Conservation (phyloP, 495 filamentous ascomycete species). For the Annulohypoxylon moriforme region DNA sequence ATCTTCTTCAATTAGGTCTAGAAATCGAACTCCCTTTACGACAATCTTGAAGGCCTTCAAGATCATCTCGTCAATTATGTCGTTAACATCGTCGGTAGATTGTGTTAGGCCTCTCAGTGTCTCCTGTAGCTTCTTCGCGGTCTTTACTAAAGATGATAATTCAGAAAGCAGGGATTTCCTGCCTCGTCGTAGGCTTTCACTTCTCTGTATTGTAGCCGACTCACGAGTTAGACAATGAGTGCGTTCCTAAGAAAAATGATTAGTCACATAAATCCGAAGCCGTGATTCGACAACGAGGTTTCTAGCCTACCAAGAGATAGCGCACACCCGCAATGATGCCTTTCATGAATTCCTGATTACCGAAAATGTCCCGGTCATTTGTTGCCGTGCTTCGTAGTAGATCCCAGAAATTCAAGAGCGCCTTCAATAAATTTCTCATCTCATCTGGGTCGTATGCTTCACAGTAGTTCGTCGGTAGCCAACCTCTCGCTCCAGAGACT, state of each 20-base stretch:
- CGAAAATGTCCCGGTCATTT: conserved; percentile 75
- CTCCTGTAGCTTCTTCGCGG: conserved; percentile 83
- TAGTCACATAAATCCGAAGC: conserved; percentile 4
- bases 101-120: conserved; percentile 57
- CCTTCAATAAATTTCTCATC: conserved; percentile 85
- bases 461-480: conserved; percentile 99
- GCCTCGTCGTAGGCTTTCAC: conserved; percentile 79
- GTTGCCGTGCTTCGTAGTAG: conserved; percentile 75
- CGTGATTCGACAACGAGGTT: conserved; percentile 18
- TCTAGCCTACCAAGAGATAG: conserved; percentile 77
- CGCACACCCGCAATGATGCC: conserved; percentile 94
- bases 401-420: conserved; percentile 93
- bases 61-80: conserved; percentile 89
- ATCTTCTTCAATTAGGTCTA: conserved; percentile 89
- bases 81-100: conserved; percentile 71
- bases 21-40: conserved; percentile 87
- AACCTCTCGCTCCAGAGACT: conserved; percentile 87
- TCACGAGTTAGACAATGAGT: conserved; percentile 89
- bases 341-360: conserved; percentile 89
- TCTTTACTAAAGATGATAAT: conserved; percentile 87
- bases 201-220: conserved; percentile 74
- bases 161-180: conserved; percentile 90
- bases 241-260: conserved; percentile 71
- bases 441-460: conserved; percentile 89
- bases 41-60: conserved; percentile 93